Evolutionary conservation across 768 basidiomycete genomes (phyloP), one percentile per base, ranked within the genome.

Genomic region (Leucocoprinus leucothites): DNA sequence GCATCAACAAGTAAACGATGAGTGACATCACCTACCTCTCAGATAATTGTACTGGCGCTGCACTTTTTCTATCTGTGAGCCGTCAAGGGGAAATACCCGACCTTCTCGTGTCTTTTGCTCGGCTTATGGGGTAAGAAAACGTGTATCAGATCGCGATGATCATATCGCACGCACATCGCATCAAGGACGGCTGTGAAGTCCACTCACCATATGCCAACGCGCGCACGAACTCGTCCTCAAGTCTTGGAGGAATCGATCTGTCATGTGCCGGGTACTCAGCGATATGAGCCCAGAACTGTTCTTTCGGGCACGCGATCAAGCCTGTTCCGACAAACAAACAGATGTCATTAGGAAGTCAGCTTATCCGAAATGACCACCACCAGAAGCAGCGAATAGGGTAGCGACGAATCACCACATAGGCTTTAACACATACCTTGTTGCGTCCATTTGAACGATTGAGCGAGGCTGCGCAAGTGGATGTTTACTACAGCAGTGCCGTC

Each of bases 201-300:
- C 60, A 57, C 65, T 56, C 56, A 74, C 74, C 74, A 48, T 65
- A 58, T 9, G 46, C 58, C 48, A 76, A 61, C 13, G 71, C 64
- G 22, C 67, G 61, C 6, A 67, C 62, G 47, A 75, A 76, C 38
- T 68, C 64, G 2, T 56, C 51, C 57, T 76, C 74, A 9, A 70
- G 60, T 57, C 64, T 61, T 6, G 66, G 69, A 14, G 74, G 74
- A 43, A 76, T 68, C 26, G 67, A 60, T 13, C 57, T 48, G 56
- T 74, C 72, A 58, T 77, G 76, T 3, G 71, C 73, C 9, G 76
- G 76, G 56, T 71, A 76, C 59, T 75, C 76, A 26, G 73, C 71
- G 36, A 77, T 65, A 57, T 70, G 67, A 14, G 75, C 69, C 76
- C 76, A 77, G 59, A 71, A 77, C 24, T 72, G 64, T 53, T 71